A percentile compares a stretch with the other conserved stretches of the same genome.
These are phyloP conservation scores for Kokia cookei DNA, from an alignment of 441 rosid genomes.

Conservation along the genomic window DNA sequence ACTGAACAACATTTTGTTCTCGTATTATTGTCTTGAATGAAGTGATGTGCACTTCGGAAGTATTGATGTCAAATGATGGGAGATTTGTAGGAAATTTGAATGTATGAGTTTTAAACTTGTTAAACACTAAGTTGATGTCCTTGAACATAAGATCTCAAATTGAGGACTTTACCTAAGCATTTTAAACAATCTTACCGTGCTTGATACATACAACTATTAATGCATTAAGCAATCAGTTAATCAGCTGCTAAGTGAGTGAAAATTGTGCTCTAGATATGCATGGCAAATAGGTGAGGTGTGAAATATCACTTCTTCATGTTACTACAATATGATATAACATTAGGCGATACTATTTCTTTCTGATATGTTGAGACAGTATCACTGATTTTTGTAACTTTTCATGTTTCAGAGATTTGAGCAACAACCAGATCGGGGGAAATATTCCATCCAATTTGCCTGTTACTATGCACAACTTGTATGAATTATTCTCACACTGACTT, in stretches of 20 bases:
- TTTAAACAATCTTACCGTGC: not conserved
- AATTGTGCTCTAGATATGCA: not conserved
- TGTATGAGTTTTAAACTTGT: not conserved
- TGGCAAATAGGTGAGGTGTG: slow-evolving; percentile 1
- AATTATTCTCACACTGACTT: slow-evolving; percentile 3
- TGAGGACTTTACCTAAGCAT: not conserved
- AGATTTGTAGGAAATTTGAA: not conserved
- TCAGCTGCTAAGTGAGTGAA: not conserved
- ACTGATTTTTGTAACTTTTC: slow-evolving; percentile 12
- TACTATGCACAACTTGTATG: slow-evolving; percentile 75
- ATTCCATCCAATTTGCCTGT: slow-evolving; percentile 78
- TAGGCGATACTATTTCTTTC: not conserved
- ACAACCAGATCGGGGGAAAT: slow-evolving; percentile 82
- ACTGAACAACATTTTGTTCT: not conserved
- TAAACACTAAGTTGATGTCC: not conserved
- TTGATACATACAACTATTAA: not conserved
- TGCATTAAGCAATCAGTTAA: not conserved
- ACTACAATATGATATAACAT: not conserved
- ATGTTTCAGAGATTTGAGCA: slow-evolving; percentile 79
- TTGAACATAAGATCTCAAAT: not conserved
- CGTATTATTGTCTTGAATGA: not conserved
- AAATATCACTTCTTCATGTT: slow-evolving; percentile 1
- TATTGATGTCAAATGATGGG: not conserved
- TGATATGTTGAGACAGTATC: not conserved
- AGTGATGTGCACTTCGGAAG: not conserved